Percentiles rank a stretch among this genome's conserved stretches.
Evolutionary conservation across 176 grass and related monocot species (phyloP).

Genomic region (Zea luxurians): DNA sequence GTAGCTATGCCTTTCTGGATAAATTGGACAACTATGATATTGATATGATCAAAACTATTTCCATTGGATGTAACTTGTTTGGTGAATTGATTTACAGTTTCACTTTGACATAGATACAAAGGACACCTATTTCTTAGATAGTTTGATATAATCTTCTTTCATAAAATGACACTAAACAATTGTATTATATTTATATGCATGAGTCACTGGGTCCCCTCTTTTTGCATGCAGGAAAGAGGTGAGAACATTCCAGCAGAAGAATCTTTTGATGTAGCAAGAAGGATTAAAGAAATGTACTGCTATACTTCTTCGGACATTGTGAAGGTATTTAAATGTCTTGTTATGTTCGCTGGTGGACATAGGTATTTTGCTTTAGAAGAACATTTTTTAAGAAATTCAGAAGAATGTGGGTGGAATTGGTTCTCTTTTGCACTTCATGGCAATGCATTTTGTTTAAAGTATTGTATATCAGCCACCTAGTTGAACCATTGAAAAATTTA

Average conservation of each 20-base stretch:
- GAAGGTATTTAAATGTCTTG: slow-evolving; percentile 61
- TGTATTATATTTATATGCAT: neutral
- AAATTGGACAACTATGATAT: neutral
- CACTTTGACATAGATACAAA: slow-evolving; percentile 11
- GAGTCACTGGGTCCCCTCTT: slow-evolving; percentile 2
- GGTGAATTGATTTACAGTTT: slow-evolving; percentile 1
- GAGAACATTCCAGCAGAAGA: slow-evolving; percentile 96
- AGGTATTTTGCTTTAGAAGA: slow-evolving; percentile 1
- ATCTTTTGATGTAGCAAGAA: slow-evolving; percentile 85
- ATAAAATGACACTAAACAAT: neutral
- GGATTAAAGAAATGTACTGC: slow-evolving; percentile 89
- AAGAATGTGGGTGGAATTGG: neutral
- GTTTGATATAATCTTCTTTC: slow-evolving; percentile 4
- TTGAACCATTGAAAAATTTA: neutral
- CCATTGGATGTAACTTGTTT: slow-evolving; percentile 14
- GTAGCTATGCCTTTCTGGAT: neutral
- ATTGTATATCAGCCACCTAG: neutral
- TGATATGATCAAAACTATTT: slow-evolving; percentile 2
- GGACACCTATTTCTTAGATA: slow-evolving; percentile 10
- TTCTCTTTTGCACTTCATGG: slow-evolving; percentile 13
- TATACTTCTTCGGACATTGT: slow-evolving; percentile 99
- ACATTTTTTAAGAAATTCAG: neutral
- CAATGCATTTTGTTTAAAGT: neutral
- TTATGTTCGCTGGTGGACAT: neutral
- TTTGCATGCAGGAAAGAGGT: slow-evolving; percentile 85